These are phyloP conservation scores for Lepidium sativum DNA, from an alignment of 345 rosid species.

Conservation along the genomic window DNA sequence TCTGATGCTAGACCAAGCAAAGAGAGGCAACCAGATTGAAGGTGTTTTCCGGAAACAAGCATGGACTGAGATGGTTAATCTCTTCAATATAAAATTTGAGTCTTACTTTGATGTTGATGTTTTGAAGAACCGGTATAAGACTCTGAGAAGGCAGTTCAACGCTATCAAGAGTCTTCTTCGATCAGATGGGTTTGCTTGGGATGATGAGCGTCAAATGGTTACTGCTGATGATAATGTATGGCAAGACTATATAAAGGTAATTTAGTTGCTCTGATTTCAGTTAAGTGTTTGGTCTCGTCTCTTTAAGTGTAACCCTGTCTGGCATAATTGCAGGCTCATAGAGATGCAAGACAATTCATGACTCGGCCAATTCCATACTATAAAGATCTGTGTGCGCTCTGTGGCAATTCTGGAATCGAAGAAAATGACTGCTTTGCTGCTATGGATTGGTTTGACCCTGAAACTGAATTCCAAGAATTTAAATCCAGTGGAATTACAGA, in stretches of 20 bases:
- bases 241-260: constrained; percentile 83
- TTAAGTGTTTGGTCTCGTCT: neutral
- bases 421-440: constrained; percentile 39
- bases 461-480: constrained; percentile 30
- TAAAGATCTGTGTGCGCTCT: constrained; percentile 59
- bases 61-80: constrained; percentile 68
- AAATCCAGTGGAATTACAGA: constrained; percentile 26
- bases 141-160: constrained; percentile 62
- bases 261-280: neutral
- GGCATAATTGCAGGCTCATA: constrained; percentile 46
- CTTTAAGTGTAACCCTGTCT: neutral
- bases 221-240: constrained; percentile 76
- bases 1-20: constrained; percentile 69
- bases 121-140: constrained; percentile 76
- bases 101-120: constrained; percentile 54
- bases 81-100: constrained; percentile 64
- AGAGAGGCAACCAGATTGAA: constrained; percentile 65
- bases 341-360: constrained; percentile 73
- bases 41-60: constrained; percentile 70
- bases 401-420: constrained; percentile 34
- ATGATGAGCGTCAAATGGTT: constrained; percentile 78
- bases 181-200: constrained; percentile 71
- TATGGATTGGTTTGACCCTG: constrained; percentile 43
- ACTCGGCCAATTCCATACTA: constrained; percentile 67
- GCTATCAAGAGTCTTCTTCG: constrained; percentile 62